Percentiles rank a stretch among this genome's conserved stretches.
Evolutionary conservation across 441 rosid species (phyloP).

Genomic region (Populus hybrid): DNA sequence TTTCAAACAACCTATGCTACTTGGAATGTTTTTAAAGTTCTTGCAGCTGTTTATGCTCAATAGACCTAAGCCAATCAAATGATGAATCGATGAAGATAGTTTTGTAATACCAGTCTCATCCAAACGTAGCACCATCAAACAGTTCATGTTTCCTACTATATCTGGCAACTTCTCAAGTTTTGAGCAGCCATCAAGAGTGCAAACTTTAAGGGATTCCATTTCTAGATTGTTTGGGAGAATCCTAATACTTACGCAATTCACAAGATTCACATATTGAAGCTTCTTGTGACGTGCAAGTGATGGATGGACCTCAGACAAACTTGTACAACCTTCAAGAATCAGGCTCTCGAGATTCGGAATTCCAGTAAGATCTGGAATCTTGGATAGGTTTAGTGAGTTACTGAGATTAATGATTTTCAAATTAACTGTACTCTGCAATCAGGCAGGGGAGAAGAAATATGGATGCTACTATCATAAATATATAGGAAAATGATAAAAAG

Average conservation of each 20-base stretch:
- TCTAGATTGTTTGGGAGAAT: not conserved
- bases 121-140: conserved; percentile 10
- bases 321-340: not conserved
- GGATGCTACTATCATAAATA: too few relatives aligned
- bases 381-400: not conserved
- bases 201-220: conserved; percentile 9
- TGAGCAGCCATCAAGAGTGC: conserved; percentile 10
- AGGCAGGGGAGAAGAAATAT: too few relatives aligned
- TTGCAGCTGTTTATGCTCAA: not conserved
- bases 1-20: not conserved
- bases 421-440: not conserved
- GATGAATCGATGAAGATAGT: conserved; percentile 10
- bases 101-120: conserved; percentile 12
- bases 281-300: conserved; percentile 20
- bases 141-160: conserved; percentile 25
- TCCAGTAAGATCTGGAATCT: not conserved
- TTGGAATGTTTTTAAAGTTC: not conserved
- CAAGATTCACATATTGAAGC: conserved; percentile 15
- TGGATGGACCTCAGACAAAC: not conserved
- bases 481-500: too few relatives aligned
- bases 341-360: not conserved
- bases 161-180: conserved; percentile 1
- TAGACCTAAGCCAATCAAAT: not conserved
- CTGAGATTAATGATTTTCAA: conserved; percentile 1
- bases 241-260: not conserved